phyloP scores from a whole-genome alignment of 768 basidiomycete species.

The Phanerochaete carnosa region DNA sequence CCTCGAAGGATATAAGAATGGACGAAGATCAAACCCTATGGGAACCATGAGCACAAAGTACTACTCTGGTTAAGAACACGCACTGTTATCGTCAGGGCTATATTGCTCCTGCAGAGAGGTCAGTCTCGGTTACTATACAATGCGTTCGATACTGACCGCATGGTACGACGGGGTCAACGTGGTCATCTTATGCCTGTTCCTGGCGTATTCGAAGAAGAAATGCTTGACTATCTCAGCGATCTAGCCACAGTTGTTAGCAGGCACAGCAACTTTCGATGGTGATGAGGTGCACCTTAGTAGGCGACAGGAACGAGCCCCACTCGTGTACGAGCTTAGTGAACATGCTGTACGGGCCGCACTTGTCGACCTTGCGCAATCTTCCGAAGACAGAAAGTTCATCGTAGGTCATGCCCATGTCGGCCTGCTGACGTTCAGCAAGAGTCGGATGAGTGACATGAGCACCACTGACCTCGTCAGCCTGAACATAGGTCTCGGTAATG shows the following conservation, averaged over 20 bases:
- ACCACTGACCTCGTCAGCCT: constrained; percentile 81
- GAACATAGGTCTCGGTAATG: constrained; percentile 89
- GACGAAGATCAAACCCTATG: constrained; percentile 89
- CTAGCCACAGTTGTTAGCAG: constrained; percentile 33
- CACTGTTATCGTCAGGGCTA: constrained; percentile 95
- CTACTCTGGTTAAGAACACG: constrained; percentile 24
- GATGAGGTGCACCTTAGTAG: constrained; percentile 56
- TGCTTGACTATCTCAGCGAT: constrained; percentile 96
- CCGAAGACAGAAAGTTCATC: constrained; percentile 95
- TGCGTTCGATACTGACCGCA: constrained; percentile 54
- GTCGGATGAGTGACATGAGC: background rate
- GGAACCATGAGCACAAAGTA: constrained; percentile 12
- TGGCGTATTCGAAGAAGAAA: constrained; percentile 95
- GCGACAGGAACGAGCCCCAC: constrained; percentile 87
- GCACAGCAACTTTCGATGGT: too few relatives aligned
- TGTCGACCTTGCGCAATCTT: constrained; percentile 90
- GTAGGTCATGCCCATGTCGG: constrained; percentile 99
- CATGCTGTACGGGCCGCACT: constrained; percentile 96
- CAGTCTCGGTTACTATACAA: constrained; percentile 3
- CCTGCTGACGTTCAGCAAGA: constrained; percentile 39
- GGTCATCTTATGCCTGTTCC: constrained; percentile 99
- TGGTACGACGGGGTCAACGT: constrained; percentile 92
- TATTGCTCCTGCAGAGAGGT: constrained; percentile 72
- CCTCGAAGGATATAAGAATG: constrained; percentile 91
- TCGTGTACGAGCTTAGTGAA: constrained; percentile 94